phyloP scores from a whole-genome alignment of 176 grass and related monocot species.

The Typha latifolia region DNA sequence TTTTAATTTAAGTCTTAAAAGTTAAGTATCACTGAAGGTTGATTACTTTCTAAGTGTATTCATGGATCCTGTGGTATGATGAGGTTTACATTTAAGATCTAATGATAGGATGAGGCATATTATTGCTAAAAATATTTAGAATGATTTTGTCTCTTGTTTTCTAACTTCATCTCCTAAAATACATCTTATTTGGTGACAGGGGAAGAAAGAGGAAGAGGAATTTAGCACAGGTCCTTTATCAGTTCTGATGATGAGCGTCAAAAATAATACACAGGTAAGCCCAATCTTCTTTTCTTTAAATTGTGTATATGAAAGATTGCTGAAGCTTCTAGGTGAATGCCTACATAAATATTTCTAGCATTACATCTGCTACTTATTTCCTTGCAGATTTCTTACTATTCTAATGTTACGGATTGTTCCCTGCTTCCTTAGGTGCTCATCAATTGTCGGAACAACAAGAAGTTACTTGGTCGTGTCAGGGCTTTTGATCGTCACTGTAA shows the following conservation, averaged over 20 bases:
- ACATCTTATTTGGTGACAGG: conserved; percentile 3
- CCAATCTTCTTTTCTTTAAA: no score
- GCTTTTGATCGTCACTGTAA: conserved; percentile 98
- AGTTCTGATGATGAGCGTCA: conserved; percentile 80
- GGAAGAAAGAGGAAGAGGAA: conserved; percentile 75
- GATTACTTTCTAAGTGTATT: not conserved
- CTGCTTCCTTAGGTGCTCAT: conserved; percentile 56
- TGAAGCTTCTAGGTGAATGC: no score
- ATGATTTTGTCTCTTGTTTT: not conserved
- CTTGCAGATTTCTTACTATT: not conserved
- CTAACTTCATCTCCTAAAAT: not conserved
- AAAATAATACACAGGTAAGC: conserved; percentile 72
- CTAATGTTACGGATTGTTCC: not conserved
- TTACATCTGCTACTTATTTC: not conserved
- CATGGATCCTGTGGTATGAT: not conserved
- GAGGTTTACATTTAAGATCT: not conserved
- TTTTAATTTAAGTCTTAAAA: no score
- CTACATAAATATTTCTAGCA: no score
- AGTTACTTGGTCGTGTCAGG: conserved; percentile 77
- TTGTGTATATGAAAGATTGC: no score
- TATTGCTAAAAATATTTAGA: not conserved
- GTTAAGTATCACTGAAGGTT: no score
- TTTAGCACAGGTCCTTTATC: conserved; percentile 72
- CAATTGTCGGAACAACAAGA: conserved; percentile 98
- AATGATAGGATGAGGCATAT: not conserved